Base-by-base conservation (phyloP, 208 protist species). In the Novymonas esmeraldas region DNA sequence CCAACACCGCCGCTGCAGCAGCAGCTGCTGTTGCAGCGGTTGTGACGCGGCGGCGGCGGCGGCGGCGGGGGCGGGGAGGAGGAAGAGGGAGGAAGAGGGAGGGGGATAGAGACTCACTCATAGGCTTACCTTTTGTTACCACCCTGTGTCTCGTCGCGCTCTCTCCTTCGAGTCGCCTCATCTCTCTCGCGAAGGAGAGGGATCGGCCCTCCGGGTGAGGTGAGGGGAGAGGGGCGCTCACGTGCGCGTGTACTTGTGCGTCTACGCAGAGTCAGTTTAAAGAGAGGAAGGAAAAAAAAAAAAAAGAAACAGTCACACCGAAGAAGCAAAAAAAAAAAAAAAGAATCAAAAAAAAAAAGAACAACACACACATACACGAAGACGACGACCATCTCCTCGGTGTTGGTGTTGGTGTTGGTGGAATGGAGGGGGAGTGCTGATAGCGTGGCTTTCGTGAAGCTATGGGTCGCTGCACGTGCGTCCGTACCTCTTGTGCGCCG, bases 191-290 rank as follows among this genome's bases (percentile, higher is more conserved):
- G n/a, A 14, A 34, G 22, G 52, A 31, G 52, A 44, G 22, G 33
- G 20, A 16, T 41, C 10, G 29, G 33, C 29, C 42, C 22, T 5
- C 7, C 6, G 22, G 44, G 44, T 13, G 52, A 41, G 52, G 52
- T 59, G 52, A 26, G 26, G 52, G 33, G 3, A 44, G 42, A n/a
- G n/a, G n/a, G n/a, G n/a, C n/a, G n/a, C n/a, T n/a, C n/a, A n/a
- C n/a, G n/a, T n/a, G 29, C 18, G 33, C 42, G 52, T 59, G 45
- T 56, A 18, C 26, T 14, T 54, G 5, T n/a, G 46, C 39, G 34
- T 44, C 20, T 10, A 22, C 34, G 52, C 31, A 44, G 31, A 59
- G 52, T 42, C 52, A 41, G 38, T 59, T n/a, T n/a, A n/a, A n/a
- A n/a, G n/a, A 59, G 42, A 44, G 31, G n/a, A 59, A 29, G 7